Evolutionary conservation across 441 rosid genomes (phyloP).

Genomic region (Melastoma candidum): DNA sequence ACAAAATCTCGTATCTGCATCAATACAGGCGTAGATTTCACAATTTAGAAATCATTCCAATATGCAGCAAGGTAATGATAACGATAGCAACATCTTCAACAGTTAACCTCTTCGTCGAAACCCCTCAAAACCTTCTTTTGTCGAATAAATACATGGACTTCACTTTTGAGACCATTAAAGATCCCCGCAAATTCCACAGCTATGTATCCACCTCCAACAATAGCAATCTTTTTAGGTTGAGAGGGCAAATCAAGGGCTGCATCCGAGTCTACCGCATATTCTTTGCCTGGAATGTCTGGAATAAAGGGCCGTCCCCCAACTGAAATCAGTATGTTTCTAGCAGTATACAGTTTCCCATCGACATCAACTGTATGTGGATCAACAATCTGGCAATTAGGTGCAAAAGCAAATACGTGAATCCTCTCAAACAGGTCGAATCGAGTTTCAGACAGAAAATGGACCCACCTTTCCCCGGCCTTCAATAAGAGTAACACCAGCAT

Average conservation of each 20-base stretch:
- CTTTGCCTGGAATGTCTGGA: conserved; percentile 79
- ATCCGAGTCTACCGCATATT: conserved; percentile 76
- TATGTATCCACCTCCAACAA: conserved; percentile 87
- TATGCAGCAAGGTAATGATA: background rate
- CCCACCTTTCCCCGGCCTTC: conserved; percentile 95
- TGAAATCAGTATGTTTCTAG: conserved; percentile 64
- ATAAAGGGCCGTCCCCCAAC: conserved; percentile 86
- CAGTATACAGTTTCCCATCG: conserved; percentile 62
- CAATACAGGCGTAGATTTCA: background rate
- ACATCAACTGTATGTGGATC: conserved; percentile 80
- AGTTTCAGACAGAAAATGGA: background rate
- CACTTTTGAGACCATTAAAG: conserved; percentile 67
- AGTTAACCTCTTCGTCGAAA: conserved; percentile 80
- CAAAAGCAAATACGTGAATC: conserved; percentile 2
- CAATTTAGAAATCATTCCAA: background rate
- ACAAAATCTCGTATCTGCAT: conserved; percentile 80
- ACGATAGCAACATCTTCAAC: conserved; percentile 4
- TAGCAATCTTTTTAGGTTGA: conserved; percentile 69
- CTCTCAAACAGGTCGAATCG: too few relatives aligned
- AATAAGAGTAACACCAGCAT: conserved; percentile 57
- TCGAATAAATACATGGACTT: conserved; percentile 82
- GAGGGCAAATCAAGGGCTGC: conserved; percentile 87
- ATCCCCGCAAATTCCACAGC: conserved; percentile 90
- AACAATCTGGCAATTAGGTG: conserved; percentile 32
- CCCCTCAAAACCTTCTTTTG: conserved; percentile 86